Evolutionary conservation across 1,284 basidiomycete species (phyloP), one percentile per base, ranked within the genome.

Genomic region (Paramarasmius palmivorus): DNA sequence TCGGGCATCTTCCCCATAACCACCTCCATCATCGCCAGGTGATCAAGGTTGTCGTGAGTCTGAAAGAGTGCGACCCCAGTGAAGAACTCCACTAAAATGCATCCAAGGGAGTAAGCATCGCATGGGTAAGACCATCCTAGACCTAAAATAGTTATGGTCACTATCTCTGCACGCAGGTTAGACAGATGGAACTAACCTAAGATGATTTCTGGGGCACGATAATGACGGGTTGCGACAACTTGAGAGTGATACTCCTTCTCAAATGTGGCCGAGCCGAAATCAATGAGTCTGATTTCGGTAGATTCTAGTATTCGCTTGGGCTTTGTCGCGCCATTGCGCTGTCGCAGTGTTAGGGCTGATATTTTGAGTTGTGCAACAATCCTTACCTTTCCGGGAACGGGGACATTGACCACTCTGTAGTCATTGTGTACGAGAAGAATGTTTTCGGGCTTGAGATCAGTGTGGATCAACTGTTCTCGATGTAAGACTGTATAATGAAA

Each of bases 11-110:
- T 90, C 57, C 96, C 97, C 86, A 99, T 96, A 34, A 99, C 97
- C 61, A 92, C 88, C 71, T 99, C 95, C 97, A 99, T 99, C 97
- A 99, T 99, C 40, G 97, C 97, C 6, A 99, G 84, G 70, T 99
- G 97, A 68, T 99, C 97, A 10, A 99, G 82, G 68, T 99, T 99
- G 73, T 99, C 96, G 67, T 98, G 96, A 0, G 97, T 99, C 72
- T 99, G 97, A 76, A 98, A 99, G 29, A 99, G 80, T 3, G 97
- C 97, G 42, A 96, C 88, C 34, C 97, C 97, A 2, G 97, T 99
- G 74, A 88, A 97, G 69, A 99, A 98, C 71, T 99, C 97, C 57
- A 99, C 94, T 14, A 99, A 84, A 62, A 99, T 99, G 74, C 97
- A 99, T 6, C 97, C 97, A 51, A 99, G 83, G 10, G 97, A 99